Base-by-base conservation (phyloP, 2,329 filamentous ascomycete genomes). In the Colletotrichum cordylinicola region DNA sequence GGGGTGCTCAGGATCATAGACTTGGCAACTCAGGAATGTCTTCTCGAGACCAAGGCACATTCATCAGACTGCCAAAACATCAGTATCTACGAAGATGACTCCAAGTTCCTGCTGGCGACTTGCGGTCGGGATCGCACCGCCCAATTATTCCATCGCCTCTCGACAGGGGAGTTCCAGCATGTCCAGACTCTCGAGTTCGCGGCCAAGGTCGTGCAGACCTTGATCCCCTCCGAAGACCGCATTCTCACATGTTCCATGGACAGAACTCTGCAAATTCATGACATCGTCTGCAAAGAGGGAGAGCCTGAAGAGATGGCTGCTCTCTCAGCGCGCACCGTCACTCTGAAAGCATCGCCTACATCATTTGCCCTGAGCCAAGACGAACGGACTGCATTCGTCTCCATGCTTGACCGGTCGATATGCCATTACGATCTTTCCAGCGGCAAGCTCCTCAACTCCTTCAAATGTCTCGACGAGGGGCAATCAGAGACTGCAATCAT, bases 101-200 rank as follows among this genome's bases (percentile, higher is more conserved):
- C 90, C 2, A 88, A 87, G 62, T 90, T 92, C 43, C 87, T 98
- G 61, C 88, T 98, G 79, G 96, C 95, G 21, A 96, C 93, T 13
- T 96, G 94, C 82, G 95, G 95, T 43, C 91, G 97, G 78, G 97
- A 99, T 84, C 93, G 97, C 67, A 98, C 94, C n/a, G 91, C 96
- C 1, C 97, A 99, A 83, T 87, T 99, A n/a, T 98, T 98, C 82
- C 89, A 91, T 76, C 88, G 89, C 31, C 88, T 88, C 29, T 85
- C 86, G 2, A 87, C 85, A 15, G 90, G 91, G 4, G 85, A 85
- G 4, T 94, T 98, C 83, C 91, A 94, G 74, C 91, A 98, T 73
- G 91, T 98, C 67, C 97, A 99, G 83, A 99, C 97, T 0, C 91
- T 98, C 72, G 96, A 99, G 79, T 98, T 98, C 84, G 93, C 96